A percentile compares a stretch with the other conserved stretches of the same genome.
phyloP scores from a whole-genome alignment of 2,329 filamentous ascomycete genomes.

The Colletotrichum phormii region DNA sequence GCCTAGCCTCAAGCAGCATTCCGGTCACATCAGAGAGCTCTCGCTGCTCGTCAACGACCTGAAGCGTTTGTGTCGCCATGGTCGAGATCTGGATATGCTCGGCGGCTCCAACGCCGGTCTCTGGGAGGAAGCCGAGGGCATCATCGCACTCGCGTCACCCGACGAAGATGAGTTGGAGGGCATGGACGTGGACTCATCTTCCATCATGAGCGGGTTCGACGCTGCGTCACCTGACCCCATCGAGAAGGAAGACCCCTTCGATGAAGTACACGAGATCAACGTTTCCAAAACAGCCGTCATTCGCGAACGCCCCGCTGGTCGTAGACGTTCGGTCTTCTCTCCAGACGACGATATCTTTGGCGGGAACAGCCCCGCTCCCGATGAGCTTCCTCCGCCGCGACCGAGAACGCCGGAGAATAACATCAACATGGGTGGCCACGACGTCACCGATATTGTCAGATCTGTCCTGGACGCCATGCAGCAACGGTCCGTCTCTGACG shows the following conservation, averaged over 20 bases:
- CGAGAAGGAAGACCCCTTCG: slow-evolving; percentile 57
- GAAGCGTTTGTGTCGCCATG: slow-evolving; percentile 80
- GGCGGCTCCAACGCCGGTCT: slow-evolving; percentile 69
- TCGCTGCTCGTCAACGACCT: slow-evolving; percentile 85
- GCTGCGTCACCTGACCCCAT: slow-evolving; percentile 48
- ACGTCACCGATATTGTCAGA: slow-evolving; percentile 64
- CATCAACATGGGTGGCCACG: slow-evolving; percentile 45
- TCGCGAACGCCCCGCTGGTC: slow-evolving; percentile 62
- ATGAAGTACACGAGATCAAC: slow-evolving; percentile 52
- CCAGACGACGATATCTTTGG: slow-evolving; percentile 77
- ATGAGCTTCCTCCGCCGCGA: slow-evolving; percentile 51
- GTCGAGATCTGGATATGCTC: slow-evolving; percentile 73
- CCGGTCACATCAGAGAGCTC: slow-evolving; percentile 84
- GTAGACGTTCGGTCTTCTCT: slow-evolving; percentile 72
- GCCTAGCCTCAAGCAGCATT: slow-evolving; percentile 84
- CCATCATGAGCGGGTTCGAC: slow-evolving; percentile 59
- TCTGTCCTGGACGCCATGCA: slow-evolving; percentile 75
- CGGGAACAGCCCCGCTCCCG: slow-evolving; percentile 57
- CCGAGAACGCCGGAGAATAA: slow-evolving; percentile 56
- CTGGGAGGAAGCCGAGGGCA: slow-evolving; percentile 87
- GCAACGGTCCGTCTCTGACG: slow-evolving; percentile 59
- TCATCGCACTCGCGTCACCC: slow-evolving; percentile 84
- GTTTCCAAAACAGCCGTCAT: slow-evolving; percentile 65
- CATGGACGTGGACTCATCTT: slow-evolving; percentile 49
- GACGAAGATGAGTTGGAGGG: slow-evolving; percentile 68